Base-by-base conservation (phyloP, 1,284 basidiomycete species). In the Ganoderma boninense region DNA sequence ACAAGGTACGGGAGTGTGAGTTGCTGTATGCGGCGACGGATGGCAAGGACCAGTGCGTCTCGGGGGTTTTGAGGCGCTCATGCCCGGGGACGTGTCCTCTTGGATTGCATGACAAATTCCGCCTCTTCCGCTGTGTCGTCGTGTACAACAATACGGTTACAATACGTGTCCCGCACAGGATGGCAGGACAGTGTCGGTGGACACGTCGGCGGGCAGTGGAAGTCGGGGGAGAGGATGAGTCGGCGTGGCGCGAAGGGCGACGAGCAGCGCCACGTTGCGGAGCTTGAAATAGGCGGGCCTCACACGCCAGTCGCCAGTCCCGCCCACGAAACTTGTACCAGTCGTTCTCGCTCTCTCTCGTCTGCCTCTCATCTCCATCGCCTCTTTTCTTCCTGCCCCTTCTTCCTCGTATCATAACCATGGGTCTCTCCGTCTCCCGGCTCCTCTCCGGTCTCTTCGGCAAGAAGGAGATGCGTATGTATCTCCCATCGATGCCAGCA, bases 391-490 rank as follows among this genome's bases (percentile, higher is more conserved):
- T 70, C 69, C 65, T 68, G 23, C 67, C 73, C 71, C 67, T 72
- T 66, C 57, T 65, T 62, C 69, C 38, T 69, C 69, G 56, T 69
- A 67, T 68, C 70, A 49, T 64, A 79, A 75, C 80, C 82, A 97
- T 97, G 95, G 95, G 96, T 92, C 87, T 97, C 77, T 91, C 90
- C 60, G 85, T 97, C 79, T 97, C 95, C 77, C 89, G 85, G 79
- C 87, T 97, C 67, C 90, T 98, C 80, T 89, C 90, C 72, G 90
- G 89, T 83, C 89, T 99, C 82, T 97, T 99, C 80, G 97, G 97
- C 85, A 99, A 98, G 90, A 98, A 95, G 90, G 98, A 99, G 87
- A 99, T 99, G 97, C 96, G 97, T 97, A 84, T 82, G 95, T 75
- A 73, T 74, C 74, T 69, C 57, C 74, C 75, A 75, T 76, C 77